Conservation (phyloP, 768 basidiomycete species). For the Naganishia randhawae region DNA sequence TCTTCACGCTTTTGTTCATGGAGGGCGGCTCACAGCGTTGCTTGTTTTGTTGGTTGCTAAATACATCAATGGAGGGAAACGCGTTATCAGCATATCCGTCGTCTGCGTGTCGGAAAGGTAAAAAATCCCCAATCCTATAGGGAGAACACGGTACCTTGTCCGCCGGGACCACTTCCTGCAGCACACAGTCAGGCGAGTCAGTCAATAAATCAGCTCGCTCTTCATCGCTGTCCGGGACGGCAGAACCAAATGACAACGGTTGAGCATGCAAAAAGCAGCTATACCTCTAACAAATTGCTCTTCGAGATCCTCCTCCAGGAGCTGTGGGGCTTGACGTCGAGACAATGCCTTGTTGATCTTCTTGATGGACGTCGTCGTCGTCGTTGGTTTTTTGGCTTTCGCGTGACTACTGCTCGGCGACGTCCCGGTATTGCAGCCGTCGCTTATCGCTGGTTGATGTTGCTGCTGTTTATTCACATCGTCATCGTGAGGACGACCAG, state of each 20-base stretch:
- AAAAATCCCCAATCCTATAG: no score
- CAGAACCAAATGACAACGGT: no score
- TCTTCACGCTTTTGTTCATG: no score
- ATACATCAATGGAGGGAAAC: not conserved
- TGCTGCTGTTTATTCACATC: not conserved
- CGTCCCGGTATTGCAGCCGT: not conserved
- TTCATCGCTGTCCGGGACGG: no score
- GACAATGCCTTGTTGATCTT: conserved; percentile 43
- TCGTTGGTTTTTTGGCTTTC: no score
- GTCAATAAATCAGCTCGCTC: not conserved
- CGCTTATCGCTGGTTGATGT: not conserved
- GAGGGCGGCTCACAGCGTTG: conserved; percentile 56
- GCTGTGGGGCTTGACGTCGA: conserved; percentile 57
- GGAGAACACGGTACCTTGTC: conserved; percentile 56
- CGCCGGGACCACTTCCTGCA: conserved; percentile 82
- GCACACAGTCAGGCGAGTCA: conserved; percentile 6
- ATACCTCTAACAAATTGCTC: conserved; percentile 81
- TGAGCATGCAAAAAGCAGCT: not conserved
- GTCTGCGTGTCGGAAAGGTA: no score
- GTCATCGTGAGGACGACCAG: not conserved
- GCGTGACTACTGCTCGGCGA: no score
- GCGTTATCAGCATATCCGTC: not conserved
- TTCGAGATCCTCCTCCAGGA: conserved; percentile 74
- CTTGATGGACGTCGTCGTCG: conserved; percentile 43
- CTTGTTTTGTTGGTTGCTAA: conserved; percentile 83